A percentile compares a stretch with the other conserved stretches of the same genome.
Conservation (phyloP, 106 monocot species). For the Dendrobium chrysotoxum region DNA sequence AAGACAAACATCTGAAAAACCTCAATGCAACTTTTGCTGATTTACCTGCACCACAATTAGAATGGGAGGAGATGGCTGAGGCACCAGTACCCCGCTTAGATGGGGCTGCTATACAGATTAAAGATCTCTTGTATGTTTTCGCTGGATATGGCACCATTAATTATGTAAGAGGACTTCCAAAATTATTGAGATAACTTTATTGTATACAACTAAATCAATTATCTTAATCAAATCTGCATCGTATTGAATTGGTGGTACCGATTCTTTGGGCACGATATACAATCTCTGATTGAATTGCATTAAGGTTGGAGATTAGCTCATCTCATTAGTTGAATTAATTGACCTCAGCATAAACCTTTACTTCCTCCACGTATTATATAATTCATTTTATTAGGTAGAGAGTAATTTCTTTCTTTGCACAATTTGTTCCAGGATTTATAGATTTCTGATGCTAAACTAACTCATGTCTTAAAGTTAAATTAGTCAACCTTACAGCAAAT, state of each 20-base stretch:
- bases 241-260: background rate
- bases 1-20: constrained; percentile 9
- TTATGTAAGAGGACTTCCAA: constrained; percentile 42
- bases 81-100: constrained; percentile 84
- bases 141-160: constrained; percentile 86
- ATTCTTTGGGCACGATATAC: background rate
- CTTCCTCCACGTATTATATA: background rate
- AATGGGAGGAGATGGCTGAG: constrained; percentile 88
- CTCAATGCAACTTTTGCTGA: constrained; percentile 57
- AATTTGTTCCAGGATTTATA: background rate
- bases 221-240: background rate
- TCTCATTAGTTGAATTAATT: background rate
- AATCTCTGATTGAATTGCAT: background rate
- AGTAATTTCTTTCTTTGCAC: background rate
- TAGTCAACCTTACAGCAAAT: no score
- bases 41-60: constrained; percentile 40
- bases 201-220: background rate
- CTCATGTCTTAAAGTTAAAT: no score
- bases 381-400: background rate
- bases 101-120: constrained; percentile 78
- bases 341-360: background rate
- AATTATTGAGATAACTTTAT: background rate
- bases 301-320: background rate
- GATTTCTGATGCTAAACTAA: no score
- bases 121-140: constrained; percentile 76